phyloP scores from a whole-genome alignment of 352 stramenopile genomes.

The Plasmopara halstedii region DNA sequence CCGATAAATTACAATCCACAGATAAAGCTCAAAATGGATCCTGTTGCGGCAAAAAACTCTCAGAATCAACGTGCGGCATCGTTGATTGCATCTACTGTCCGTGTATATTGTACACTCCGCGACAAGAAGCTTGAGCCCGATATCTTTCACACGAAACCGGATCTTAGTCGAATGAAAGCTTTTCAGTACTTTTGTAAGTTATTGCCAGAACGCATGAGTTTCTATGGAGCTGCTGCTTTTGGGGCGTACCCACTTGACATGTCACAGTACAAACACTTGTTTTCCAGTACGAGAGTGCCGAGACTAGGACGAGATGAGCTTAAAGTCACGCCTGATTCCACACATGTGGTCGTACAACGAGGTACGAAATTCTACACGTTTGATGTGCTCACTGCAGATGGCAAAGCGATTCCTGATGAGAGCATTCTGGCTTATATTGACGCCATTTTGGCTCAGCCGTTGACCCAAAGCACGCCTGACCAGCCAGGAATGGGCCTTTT shows the following conservation, averaged over 20 bases:
- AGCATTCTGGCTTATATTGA: slow-evolving; percentile 81
- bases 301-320: slow-evolving; percentile 59
- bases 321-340: slow-evolving; percentile 44
- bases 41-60: slow-evolving; percentile 72
- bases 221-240: slow-evolving; percentile 81
- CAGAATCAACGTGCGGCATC: slow-evolving; percentile 77
- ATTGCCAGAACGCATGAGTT: slow-evolving; percentile 76
- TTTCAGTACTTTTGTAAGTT: slow-evolving; percentile 82
- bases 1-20: slow-evolving; percentile 90
- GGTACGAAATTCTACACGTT: slow-evolving; percentile 84
- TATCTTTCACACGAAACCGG: slow-evolving; percentile 86
- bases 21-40: slow-evolving; percentile 84
- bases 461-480: slow-evolving; percentile 27
- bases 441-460: slow-evolving; percentile 64
- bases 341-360: slow-evolving; percentile 82
- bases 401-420: slow-evolving; percentile 51
- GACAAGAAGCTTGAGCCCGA: slow-evolving; percentile 79
- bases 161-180: slow-evolving; percentile 58
- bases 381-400: slow-evolving; percentile 70
- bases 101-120: slow-evolving; percentile 75
- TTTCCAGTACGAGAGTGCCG: slow-evolving; percentile 74
- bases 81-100: slow-evolving; percentile 79
- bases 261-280: slow-evolving; percentile 89
- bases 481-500: slow-evolving; percentile 61
- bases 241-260: slow-evolving; percentile 88